Percentiles rank a stretch among this genome's conserved stretches.
Evolutionary conservation across 495 filamentous ascomycete genomes (phyloP).

Genomic region (Aspergillus steynii): DNA sequence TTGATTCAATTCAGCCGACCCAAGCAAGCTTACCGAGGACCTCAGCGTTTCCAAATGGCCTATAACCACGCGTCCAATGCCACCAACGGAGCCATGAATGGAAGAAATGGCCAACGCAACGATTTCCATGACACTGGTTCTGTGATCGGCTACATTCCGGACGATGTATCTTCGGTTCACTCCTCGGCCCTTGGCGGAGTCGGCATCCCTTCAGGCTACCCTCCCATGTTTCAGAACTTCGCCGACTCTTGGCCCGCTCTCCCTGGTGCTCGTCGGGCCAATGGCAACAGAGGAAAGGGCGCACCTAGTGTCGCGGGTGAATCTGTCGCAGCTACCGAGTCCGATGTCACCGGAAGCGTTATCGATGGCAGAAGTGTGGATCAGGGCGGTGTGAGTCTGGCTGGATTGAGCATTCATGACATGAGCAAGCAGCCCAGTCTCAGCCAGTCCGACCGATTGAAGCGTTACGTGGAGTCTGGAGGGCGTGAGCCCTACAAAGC

Average conservation of each 20-base stretch:
- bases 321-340: constrained; percentile 84
- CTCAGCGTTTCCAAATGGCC: constrained; percentile 84
- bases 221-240: constrained; percentile 94
- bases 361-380: constrained; percentile 72
- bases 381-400: constrained; percentile 83
- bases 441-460: constrained; percentile 80
- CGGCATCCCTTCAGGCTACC: constrained; percentile 77
- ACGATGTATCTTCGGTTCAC: constrained; percentile 95
- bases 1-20: constrained; percentile 93
- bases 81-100: constrained; percentile 48
- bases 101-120: constrained; percentile 55
- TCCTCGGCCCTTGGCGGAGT: constrained; percentile 87
- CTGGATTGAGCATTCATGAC: constrained; percentile 76
- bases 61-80: constrained; percentile 67
- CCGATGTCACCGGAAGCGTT: constrained; percentile 70
- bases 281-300: constrained; percentile 61
- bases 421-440: constrained; percentile 75
- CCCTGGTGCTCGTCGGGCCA: constrained; percentile 58
- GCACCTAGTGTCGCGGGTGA: constrained; percentile 84
- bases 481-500: constrained; percentile 53
- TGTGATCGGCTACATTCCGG: constrained; percentile 89
- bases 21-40: constrained; percentile 87
- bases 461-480: constrained; percentile 84
- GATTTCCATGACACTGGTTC: constrained; percentile 86
- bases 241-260: constrained; percentile 86